phyloP scores from a whole-genome alignment of 371 early-diverging fungal genomes.

The Apophysomyces elegans region DNA sequence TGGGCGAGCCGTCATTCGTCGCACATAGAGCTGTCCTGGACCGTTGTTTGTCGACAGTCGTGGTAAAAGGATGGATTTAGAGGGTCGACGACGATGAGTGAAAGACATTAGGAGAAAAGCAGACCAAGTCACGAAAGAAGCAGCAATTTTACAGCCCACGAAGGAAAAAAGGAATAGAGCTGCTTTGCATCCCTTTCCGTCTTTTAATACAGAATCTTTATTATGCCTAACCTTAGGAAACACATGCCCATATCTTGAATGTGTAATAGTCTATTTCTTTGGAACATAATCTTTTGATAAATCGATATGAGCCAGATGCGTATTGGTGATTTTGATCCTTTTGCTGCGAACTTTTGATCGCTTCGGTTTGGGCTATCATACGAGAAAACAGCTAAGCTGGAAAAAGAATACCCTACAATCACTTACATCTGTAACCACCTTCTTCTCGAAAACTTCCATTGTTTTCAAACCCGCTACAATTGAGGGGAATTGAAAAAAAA shows the following conservation, averaged over 20 bases:
- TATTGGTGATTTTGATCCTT: conserved; percentile 85
- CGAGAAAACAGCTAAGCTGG: background rate
- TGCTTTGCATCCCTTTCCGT: no score
- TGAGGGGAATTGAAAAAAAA: background rate
- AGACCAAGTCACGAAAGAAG: background rate
- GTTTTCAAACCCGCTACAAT: conserved; percentile 72
- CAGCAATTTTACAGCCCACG: background rate
- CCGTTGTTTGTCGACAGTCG: conserved; percentile 6
- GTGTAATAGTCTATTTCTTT: conserved; percentile 21
- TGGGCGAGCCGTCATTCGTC: conserved; percentile 56
- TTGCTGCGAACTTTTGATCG: conserved; percentile 71
- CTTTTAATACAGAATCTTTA: no score
- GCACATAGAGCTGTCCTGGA: conserved; percentile 15
- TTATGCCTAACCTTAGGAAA: no score
- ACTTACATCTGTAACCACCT: conserved; percentile 59
- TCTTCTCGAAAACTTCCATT: conserved; percentile 76
- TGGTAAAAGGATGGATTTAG: conserved; percentile 29
- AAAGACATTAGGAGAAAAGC: background rate
- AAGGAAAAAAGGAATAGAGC: no score
- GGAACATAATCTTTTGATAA: conserved; percentile 79
- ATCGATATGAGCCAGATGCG: conserved; percentile 84
- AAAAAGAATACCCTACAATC: background rate
- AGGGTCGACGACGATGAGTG: conserved; percentile 31
- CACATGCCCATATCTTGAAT: background rate
- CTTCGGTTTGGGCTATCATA: conserved; percentile 54